Evolutionary conservation across 106 monocot species (phyloP), one percentile per base, ranked within the genome.

Genomic region (Apostasia shenzhenica): DNA sequence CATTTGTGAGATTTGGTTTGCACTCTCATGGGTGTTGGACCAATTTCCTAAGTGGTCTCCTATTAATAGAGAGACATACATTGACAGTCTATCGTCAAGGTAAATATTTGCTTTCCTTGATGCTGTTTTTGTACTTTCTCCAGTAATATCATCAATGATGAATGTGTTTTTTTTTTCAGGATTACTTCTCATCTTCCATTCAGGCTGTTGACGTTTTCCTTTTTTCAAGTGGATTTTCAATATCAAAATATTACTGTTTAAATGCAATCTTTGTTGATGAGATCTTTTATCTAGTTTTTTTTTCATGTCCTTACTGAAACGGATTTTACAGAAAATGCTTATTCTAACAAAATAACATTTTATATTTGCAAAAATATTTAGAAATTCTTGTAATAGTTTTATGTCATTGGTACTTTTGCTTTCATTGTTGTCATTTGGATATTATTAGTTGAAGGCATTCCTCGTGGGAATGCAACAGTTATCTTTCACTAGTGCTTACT

Each of bases 11-110:
- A 80, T 95, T 48, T 95, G 95, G 95, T 95, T 95, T 80, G 95
- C 91, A 13, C 47, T 91, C 69, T 95, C 95, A 67, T 95, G 95
- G 95, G 84, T 95, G 38, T 74, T 95, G 70, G 95, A 95, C 80
- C 95, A 95, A 53, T 95, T 97, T 73, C 95, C 95, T n/a, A 97
- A 97, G 70, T 97, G 95, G 95, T 81, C 73, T 63, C 95, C 95
- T 55, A 84, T 97, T 45, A 81, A 76, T 49, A 83, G 95, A 59
- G 88, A 89, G 61, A 84, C 95, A 67, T 89, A 79, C 66, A 79
- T 89, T 67, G 89, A 92, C 60, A 73, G 68, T 55, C 73, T 97
- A 14, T 80, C 86, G 38, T 58, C 89, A 78, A 92, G 92, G 95
- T 97, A 82, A 61, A 61, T 11, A 46, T 75, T 59, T 52, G 39